These are phyloP conservation scores for Stemphylium lycopersici DNA, from an alignment of 2,329 filamentous ascomycete genomes.

Conservation along the genomic window DNA sequence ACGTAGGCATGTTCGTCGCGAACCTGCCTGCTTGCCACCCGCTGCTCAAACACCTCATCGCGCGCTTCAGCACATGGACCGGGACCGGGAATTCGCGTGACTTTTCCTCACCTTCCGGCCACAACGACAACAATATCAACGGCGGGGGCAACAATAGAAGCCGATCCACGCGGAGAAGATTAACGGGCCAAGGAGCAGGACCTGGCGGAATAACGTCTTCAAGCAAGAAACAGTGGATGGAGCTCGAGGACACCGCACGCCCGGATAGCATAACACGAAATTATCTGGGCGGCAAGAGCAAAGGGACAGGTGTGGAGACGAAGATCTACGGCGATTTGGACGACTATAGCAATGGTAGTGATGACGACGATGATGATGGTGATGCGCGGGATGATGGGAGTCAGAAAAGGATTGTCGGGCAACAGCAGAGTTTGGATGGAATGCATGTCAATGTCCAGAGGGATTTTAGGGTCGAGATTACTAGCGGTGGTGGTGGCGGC, in stretches of 20 bases:
- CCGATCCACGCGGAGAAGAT: neutral
- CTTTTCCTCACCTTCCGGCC: neutral
- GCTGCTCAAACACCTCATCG: slow-evolving; percentile 6
- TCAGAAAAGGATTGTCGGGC: slow-evolving; percentile 1
- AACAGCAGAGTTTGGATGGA: neutral
- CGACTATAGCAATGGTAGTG: neutral
- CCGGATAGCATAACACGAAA: neutral
- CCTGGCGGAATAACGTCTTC: neutral
- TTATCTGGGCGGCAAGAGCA: neutral
- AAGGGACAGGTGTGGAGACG: neutral
- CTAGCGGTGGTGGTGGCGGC: neutral
- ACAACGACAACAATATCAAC: too few species aligned
- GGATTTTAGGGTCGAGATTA: slow-evolving; percentile 8
- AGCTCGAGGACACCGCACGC: neutral
- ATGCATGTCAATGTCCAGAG: slow-evolving; percentile 6
- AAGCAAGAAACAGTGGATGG: slow-evolving; percentile 2
- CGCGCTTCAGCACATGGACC: slow-evolving; percentile 7
- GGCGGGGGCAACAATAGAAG: too few species aligned
- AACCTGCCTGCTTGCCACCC: slow-evolving; percentile 13
- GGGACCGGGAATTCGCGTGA: neutral
- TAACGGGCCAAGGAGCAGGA: neutral
- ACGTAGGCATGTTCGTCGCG: slow-evolving; percentile 14
- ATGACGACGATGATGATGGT: neutral
- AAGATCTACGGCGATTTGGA: slow-evolving; percentile 11
- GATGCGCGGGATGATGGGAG: neutral